Percentiles rank a stretch among this genome's conserved stretches.
Evolutionary conservation across 176 grass and related monocot genomes (phyloP).

Genomic region (Miscanthus lutarioriparius): DNA sequence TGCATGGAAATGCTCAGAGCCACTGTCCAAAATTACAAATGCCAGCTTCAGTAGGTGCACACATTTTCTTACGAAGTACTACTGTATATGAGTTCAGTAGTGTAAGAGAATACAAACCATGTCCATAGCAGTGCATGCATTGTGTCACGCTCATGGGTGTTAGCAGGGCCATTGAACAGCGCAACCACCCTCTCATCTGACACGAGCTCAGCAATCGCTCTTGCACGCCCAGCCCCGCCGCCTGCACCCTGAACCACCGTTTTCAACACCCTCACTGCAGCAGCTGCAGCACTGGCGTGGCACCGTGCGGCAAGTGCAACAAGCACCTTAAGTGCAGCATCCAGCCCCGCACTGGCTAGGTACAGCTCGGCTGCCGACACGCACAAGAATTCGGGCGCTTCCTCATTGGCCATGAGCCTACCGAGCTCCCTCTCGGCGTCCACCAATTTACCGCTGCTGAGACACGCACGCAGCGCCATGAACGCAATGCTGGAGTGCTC

Average conservation of each 20-base stretch:
- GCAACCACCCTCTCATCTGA: conserved; percentile 77
- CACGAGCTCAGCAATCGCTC: conserved; percentile 64
- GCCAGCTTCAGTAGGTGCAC: conserved; percentile 10
- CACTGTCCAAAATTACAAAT: conserved; percentile 55
- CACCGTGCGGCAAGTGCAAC: conserved; percentile 59
- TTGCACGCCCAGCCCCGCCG: conserved; percentile 38
- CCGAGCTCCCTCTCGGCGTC: conserved; percentile 80
- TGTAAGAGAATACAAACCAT: conserved; percentile 52
- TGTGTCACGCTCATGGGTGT: conserved; percentile 51
- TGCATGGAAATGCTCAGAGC: conserved; percentile 69
- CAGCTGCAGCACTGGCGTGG: conserved; percentile 38
- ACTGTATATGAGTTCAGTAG: not conserved
- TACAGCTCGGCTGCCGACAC: conserved; percentile 77
- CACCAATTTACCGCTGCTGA: conserved; percentile 55
- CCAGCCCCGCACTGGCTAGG: conserved; percentile 51
- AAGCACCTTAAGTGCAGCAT: conserved; percentile 63
- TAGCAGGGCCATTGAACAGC: conserved; percentile 57
- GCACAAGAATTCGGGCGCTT: conserved; percentile 56
- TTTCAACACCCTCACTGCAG: conserved; percentile 67
- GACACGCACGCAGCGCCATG: conserved; percentile 63
- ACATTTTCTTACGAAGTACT: not conserved
- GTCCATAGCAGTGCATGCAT: conserved; percentile 95
- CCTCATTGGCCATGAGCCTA: conserved; percentile 60
- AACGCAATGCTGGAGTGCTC: conserved; percentile 82
- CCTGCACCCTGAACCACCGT: conserved; percentile 59